Evolutionary conservation across 805 yeast species (phyloP).

Genomic region (Scheffersomyces ergatensis): DNA sequence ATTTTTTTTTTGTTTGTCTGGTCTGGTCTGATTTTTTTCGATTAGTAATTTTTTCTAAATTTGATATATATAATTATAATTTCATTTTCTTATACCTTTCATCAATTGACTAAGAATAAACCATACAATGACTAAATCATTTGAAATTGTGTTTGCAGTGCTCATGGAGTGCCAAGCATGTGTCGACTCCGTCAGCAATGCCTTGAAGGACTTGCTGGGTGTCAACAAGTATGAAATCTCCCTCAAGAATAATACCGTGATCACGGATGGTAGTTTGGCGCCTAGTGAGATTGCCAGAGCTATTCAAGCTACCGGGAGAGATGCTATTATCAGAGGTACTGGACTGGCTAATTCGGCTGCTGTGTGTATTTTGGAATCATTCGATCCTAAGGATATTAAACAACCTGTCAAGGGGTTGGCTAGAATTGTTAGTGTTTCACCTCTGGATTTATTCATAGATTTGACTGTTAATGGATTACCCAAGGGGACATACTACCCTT

Average conservation of each 20-base stretch:
- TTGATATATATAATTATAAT: no score
- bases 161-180: constrained; percentile 80
- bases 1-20: no score
- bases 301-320: constrained; percentile 74
- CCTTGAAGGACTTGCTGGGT: constrained; percentile 51
- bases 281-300: constrained; percentile 73
- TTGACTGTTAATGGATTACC: constrained; percentile 73
- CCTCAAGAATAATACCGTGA: constrained; percentile 57
- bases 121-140: constrained; percentile 9
- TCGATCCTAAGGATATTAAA: constrained; percentile 42
- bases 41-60: no score
- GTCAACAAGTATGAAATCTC: constrained; percentile 55
- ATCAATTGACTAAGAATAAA: no score
- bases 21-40: no score
- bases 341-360: constrained; percentile 88
- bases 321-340: constrained; percentile 89
- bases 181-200: constrained; percentile 54
- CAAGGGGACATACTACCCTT: constrained; percentile 65
- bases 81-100: no score
- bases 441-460: constrained; percentile 62
- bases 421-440: constrained; percentile 69
- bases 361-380: constrained; percentile 82
- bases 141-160: constrained; percentile 78
- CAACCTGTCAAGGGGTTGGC: constrained; percentile 84
- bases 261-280: constrained; percentile 66